Evolutionary conservation across 768 basidiomycete genomes (phyloP).

Genomic region (Boletus reticuloceps): DNA sequence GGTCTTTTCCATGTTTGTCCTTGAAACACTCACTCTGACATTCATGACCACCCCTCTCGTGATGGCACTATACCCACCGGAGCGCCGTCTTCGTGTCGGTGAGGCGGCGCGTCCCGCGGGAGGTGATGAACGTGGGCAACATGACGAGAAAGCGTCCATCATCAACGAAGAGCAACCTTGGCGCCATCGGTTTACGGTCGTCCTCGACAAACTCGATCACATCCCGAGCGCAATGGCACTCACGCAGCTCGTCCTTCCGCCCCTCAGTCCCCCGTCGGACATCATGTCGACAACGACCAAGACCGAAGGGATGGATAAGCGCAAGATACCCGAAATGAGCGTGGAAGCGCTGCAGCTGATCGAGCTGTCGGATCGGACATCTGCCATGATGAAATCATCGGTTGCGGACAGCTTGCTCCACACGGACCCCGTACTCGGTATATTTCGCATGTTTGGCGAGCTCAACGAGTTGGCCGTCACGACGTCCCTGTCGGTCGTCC

Average conservation of each 20-base stretch:
- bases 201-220: constrained; percentile 89
- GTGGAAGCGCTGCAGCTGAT: constrained; percentile 83
- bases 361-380: constrained; percentile 70
- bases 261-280: constrained; percentile 8
- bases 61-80: constrained; percentile 61
- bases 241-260: constrained; percentile 70
- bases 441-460: constrained; percentile 75
- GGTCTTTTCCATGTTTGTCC: constrained; percentile 95
- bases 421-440: constrained; percentile 68
- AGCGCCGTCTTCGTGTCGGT: constrained; percentile 49
- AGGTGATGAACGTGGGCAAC: constrained; percentile 34
- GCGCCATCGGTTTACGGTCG: constrained; percentile 72
- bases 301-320: background rate
- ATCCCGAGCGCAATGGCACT: constrained; percentile 88
- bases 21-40: constrained; percentile 79
- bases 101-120: background rate
- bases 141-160: constrained; percentile 3
- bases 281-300: constrained; percentile 11
- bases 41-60: constrained; percentile 85
- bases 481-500: constrained; percentile 70
- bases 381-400: constrained; percentile 64
- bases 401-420: constrained; percentile 63
- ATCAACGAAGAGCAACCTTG: constrained; percentile 24
- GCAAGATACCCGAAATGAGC: constrained; percentile 33
- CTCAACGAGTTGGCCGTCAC: constrained; percentile 65